Conservation (phyloP, 129 eudicot species). For the Helianthus annuus region DNA sequence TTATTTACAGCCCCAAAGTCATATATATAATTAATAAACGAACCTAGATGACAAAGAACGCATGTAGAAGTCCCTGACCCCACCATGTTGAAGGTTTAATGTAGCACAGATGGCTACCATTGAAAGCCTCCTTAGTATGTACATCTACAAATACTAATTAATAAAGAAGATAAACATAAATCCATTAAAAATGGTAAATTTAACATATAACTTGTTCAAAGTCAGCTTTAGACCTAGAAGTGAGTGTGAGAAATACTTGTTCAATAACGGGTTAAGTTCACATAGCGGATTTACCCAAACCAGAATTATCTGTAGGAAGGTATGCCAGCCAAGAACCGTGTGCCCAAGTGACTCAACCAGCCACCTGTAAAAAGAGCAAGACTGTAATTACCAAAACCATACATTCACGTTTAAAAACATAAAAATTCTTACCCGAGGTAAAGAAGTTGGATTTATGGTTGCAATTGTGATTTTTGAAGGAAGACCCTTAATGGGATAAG, state of each 20-base stretch:
- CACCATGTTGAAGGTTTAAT: conserved; percentile 94
- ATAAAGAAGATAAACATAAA: conserved; percentile 10
- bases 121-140: conserved; percentile 91
- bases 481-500: no score
- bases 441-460: no score
- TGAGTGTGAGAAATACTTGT: conserved; percentile 93
- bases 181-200: background rate
- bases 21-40: conserved; percentile 11
- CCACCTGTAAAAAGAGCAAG: conserved; percentile 56
- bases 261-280: conserved; percentile 92
- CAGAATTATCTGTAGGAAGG: conserved; percentile 86
- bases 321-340: conserved; percentile 92
- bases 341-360: conserved; percentile 92
- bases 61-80: conserved; percentile 82
- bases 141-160: conserved; percentile 55
- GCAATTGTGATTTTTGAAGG: no score
- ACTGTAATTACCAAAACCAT: no score
- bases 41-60: conserved; percentile 97
- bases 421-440: no score
- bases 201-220: conserved; percentile 75
- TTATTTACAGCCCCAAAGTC: no score
- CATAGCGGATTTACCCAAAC: conserved; percentile 85
- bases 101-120: conserved; percentile 99
- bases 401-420: no score
- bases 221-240: conserved; percentile 75